A percentile compares a stretch with the other conserved stretches of the same genome.
phyloP scores from a whole-genome alignment of 2,329 filamentous ascomycete genomes.

The Sphaerulina musiva region DNA sequence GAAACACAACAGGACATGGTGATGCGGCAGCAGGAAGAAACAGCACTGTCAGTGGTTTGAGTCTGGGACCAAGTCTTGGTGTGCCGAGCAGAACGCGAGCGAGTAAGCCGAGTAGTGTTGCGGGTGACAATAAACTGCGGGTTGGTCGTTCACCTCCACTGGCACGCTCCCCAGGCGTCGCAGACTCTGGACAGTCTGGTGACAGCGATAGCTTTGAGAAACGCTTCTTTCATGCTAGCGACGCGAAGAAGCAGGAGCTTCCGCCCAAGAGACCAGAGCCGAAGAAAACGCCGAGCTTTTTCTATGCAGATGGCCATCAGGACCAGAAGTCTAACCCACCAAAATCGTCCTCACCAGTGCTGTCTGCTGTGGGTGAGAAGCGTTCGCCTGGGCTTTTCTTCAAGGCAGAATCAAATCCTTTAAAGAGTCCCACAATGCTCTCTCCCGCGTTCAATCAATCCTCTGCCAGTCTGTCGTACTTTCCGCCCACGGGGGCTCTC shows the following conservation, averaged over 20 bases:
- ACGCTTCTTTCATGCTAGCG: slow-evolving; percentile 91
- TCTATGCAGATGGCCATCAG: slow-evolving; percentile 47
- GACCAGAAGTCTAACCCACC: slow-evolving; percentile 36
- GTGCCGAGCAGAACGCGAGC: slow-evolving; percentile 8
- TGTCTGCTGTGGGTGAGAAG: slow-evolving; percentile 27
- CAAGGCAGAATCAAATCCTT: slow-evolving; percentile 15
- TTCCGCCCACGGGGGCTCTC: slow-evolving; percentile 24
- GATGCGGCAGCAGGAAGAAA: slow-evolving; percentile 14
- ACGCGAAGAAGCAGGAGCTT: slow-evolving; percentile 45
- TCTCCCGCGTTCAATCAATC: slow-evolving; percentile 32
- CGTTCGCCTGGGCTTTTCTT: slow-evolving; percentile 21
- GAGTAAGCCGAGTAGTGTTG: slow-evolving; percentile 35
- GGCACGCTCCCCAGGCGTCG: slow-evolving; percentile 32
- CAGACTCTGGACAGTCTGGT: slow-evolving; percentile 23
- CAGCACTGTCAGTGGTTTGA: slow-evolving; percentile 17
- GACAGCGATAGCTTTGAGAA: slow-evolving; percentile 36
- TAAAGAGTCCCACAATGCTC: slow-evolving; percentile 27
- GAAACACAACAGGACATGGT: slow-evolving; percentile 7
- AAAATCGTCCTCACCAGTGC: slow-evolving; percentile 36
- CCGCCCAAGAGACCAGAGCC: slow-evolving; percentile 32
- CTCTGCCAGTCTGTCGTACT: slow-evolving; percentile 30
- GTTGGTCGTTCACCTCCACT: slow-evolving; percentile 28
- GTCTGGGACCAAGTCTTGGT: slow-evolving; percentile 8
- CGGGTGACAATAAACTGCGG: slow-evolving; percentile 28
- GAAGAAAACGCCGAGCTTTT: slow-evolving; percentile 45